A percentile compares a stretch with the other conserved stretches of the same genome.
Conservation (phyloP, 345 rosid species). For the Pistacia vera region DNA sequence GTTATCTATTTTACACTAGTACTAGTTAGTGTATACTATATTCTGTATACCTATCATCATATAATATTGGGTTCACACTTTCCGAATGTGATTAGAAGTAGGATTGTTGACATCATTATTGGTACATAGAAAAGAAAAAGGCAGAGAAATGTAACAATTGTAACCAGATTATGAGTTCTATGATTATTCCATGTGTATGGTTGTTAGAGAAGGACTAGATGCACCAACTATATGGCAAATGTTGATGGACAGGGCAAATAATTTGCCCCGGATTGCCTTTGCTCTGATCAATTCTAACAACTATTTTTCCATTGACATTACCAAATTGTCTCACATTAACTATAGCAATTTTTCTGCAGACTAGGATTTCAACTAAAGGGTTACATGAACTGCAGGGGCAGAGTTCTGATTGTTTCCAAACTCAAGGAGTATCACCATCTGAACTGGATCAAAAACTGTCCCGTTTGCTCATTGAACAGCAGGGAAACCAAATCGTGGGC, state of each 20-base stretch:
- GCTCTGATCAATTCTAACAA: background rate
- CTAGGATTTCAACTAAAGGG: conserved; percentile 26
- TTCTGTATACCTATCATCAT: background rate
- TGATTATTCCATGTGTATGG: background rate
- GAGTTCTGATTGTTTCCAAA: conserved; percentile 42
- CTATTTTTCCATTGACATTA: background rate
- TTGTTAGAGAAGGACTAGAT: background rate
- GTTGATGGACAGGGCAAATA: background rate
- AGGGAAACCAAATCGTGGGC: conserved; percentile 73
- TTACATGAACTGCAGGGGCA: conserved; percentile 35
- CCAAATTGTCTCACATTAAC: conserved; percentile 6
- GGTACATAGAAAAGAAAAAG: background rate
- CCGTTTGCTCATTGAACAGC: conserved; percentile 72
- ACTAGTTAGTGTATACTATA: too few relatives aligned
- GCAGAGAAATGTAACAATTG: background rate
- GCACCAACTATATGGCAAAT: background rate
- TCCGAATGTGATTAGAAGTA: background rate
- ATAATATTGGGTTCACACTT: background rate
- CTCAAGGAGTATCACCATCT: conserved; percentile 63
- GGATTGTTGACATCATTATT: background rate
- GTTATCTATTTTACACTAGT: background rate
- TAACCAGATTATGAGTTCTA: background rate
- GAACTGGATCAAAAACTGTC: conserved; percentile 76
- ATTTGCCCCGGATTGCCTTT: background rate
- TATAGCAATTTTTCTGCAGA: conserved; percentile 27